Evolutionary conservation across 2,329 filamentous ascomycete species (phyloP), one percentile per base, ranked within the genome.

Genomic region (Sporothrix brasiliensis): DNA sequence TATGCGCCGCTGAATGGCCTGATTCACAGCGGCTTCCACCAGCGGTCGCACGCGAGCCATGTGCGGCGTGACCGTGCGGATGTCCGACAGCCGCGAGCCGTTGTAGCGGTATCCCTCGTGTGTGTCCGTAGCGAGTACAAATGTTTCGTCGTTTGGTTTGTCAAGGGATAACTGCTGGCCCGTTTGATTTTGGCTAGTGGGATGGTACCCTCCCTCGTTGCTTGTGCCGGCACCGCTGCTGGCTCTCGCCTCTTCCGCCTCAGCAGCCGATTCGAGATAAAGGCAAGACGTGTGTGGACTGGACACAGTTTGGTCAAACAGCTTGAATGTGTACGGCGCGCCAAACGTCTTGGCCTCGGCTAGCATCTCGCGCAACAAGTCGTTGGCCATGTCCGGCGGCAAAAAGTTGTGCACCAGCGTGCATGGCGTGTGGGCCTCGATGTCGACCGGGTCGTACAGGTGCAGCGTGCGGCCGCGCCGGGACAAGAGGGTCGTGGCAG

Each of bases 321-420:
- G 81, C 77, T 94, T 91, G 76, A 97, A 97, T 0, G 87, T 88
- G 41, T 88, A 86, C 72, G 85, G 87, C 68, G 88, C 83, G 19
- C 34, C 41, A 77, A 92, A 97, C 0, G 89, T 87, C 21, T 85
- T 81, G 0, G 91, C 85, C 79, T 97, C 93, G 1, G 84, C 80
- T 1, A 97, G 80, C 50, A 98, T 84, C 78, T 98, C 94, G 44
- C 80, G 78, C 0, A 98, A 83, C 14, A 99, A 83, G 0, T 85
- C 83, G 73, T 93, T 90, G 52, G 95, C 94, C 71, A 91, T 84
- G 1, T 89, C 83, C 0, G 84, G 41, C 0, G 92, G 89, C 0
- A 99, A 83, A 75, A 98, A 97, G 76, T 97, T 95, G 79, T 97
- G 93, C 69, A 97, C 89, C 74, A 98, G 91, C 13, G 92, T 94